Percentiles rank a stretch among this genome's conserved stretches.
Conservation (phyloP, 176 grass and related monocot species). For the Areca catechu region DNA sequence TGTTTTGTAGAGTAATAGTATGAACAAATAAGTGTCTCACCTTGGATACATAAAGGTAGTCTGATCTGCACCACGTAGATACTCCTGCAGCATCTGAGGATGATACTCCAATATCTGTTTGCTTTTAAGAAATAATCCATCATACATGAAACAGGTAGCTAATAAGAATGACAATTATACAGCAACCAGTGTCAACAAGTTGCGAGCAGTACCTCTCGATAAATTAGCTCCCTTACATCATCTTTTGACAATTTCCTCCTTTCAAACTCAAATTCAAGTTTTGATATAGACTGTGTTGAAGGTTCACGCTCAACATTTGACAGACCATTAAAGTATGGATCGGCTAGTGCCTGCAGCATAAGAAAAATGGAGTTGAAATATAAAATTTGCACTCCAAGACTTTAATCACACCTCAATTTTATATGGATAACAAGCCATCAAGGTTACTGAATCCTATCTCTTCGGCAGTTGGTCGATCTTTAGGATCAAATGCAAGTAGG, state of each 20-base stretch:
- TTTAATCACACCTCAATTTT: slow-evolving; percentile 9
- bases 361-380: slow-evolving; percentile 25
- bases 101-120: slow-evolving; percentile 86
- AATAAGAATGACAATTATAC: too few relatives aligned
- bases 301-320: slow-evolving; percentile 61
- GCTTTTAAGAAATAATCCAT: too few relatives aligned
- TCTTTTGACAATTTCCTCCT: slow-evolving; percentile 81
- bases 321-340: slow-evolving; percentile 76
- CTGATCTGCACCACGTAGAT: slow-evolving; percentile 55
- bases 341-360: slow-evolving; percentile 45
- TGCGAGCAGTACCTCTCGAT: slow-evolving; percentile 52
- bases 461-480: slow-evolving; percentile 59
- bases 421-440: slow-evolving; percentile 3
- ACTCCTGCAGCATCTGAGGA: slow-evolving; percentile 84
- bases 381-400: neutral
- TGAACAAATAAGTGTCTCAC: slow-evolving; percentile 19
- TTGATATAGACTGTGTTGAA: slow-evolving; percentile 53
- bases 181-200: neutral
- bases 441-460: slow-evolving; percentile 37
- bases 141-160: too few relatives aligned
- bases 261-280: slow-evolving; percentile 93
- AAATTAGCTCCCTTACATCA: slow-evolving; percentile 85
- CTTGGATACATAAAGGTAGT: slow-evolving; percentile 80
- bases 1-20: too few relatives aligned
- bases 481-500: slow-evolving; percentile 67